phyloP scores from a whole-genome alignment of 257 asterid species.

The Primulina huaijiensis region DNA sequence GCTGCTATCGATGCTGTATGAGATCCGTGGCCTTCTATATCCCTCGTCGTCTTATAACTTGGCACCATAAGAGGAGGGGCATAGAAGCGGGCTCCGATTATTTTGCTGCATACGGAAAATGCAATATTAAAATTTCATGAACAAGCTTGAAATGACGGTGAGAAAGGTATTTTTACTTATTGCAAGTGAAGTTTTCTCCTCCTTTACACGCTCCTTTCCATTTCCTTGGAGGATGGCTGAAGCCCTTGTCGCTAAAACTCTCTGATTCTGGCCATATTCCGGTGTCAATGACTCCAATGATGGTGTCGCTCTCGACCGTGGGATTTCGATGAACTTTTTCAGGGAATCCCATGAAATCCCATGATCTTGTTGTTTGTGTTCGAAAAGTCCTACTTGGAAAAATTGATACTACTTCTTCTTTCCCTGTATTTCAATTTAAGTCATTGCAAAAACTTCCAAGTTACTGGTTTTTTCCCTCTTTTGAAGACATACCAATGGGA shows the following conservation, averaged over 20 bases:
- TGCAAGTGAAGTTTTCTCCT: conserved; percentile 35
- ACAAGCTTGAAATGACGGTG: too few species aligned
- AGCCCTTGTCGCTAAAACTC: conserved; percentile 27
- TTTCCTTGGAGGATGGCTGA: conserved; percentile 33
- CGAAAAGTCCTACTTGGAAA: conserved; percentile 24
- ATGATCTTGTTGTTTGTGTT: conserved; percentile 36
- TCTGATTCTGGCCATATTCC: conserved; percentile 47
- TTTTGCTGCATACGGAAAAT: conserved; percentile 25
- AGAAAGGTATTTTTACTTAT: conserved; percentile 22
- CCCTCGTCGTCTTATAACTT: not conserved
- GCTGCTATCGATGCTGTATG: conserved; percentile 44
- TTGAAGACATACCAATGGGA: too few species aligned
- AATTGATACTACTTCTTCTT: conserved; percentile 25
- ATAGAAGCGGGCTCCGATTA: conserved; percentile 42
- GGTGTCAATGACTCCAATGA: conserved; percentile 33
- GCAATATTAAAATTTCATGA: not conserved
- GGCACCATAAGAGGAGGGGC: too few species aligned
- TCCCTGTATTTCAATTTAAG: conserved; percentile 10
- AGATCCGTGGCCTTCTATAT: conserved; percentile 32
- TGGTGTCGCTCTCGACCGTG: conserved; percentile 27
- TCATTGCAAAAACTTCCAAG: not conserved
- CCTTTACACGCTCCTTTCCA: conserved; percentile 41
- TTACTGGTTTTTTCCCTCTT: too few species aligned
- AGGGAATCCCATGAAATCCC: conserved; percentile 38
- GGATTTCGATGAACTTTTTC: conserved; percentile 20